Base-by-base conservation (phyloP, 345 rosid species). In the Salix koriyanagi region DNA sequence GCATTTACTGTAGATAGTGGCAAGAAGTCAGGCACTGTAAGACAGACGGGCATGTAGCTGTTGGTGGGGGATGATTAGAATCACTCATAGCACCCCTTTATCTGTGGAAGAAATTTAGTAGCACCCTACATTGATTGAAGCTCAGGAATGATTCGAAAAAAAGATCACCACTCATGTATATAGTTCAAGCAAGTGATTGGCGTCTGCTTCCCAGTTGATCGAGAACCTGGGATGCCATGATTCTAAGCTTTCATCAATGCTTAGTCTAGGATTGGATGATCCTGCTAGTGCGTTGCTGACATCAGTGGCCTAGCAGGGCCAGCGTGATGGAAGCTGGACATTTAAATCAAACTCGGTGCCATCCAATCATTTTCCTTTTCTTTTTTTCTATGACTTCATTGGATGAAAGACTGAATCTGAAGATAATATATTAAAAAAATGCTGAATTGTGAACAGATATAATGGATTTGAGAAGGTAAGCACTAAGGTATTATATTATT, bases 321-420 rank as follows among this genome's bases (percentile, higher is more conserved):
- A 66, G 44, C 37, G 7, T 21, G 7, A 10, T 8, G 76, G 23
- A 58, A 54, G 65, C 61, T 77, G 80, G 76, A 32, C 28, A 72
- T 82, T 85, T 69, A 72, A 68, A 72, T 80, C 89, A 25, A 52
- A 19, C 50, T 56, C 41, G 52, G 44, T 74, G 58, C 69, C 71
- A 71, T 69, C 83, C 78, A 5, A 69, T 72, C 76, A 28, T 75
- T 52, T 69, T 77, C 23, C 39, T 61, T 39, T 62, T 42, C 7
- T 21, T 42, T 54, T 65, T 16, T 5, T 39, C 30, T 12, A 18
- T 41, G 54, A 41, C 50, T 71, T 71, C 19, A 39, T n/a, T 79
- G 74, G 72, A 70, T 30, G 58, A 42, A 66, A 23, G 34, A 61
- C 19, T 61, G 64, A 30, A 58, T 46, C 26, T 65, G 15, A 52